Conservation (phyloP, 495 filamentous ascomycete genomes). For the Penicillium alfredii region DNA sequence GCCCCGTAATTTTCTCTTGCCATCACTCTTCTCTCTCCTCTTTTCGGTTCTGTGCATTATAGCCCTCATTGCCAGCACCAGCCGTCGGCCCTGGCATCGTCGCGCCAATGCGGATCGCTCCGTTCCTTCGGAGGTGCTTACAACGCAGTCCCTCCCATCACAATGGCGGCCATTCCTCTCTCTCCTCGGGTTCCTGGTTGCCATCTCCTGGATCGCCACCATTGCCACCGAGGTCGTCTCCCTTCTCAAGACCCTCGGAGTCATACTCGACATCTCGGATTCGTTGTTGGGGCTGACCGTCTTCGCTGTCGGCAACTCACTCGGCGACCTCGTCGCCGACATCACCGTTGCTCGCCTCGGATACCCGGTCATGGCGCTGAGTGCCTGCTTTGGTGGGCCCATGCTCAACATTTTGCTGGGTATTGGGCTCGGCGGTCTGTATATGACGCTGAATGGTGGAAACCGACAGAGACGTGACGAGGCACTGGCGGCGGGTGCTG, state of each 20-base stretch:
- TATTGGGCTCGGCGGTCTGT: conserved; percentile 81
- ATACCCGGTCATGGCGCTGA: conserved; percentile 94
- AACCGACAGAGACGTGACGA: conserved; percentile 14
- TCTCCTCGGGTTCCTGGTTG: conserved; percentile 86
- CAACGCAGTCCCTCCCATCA: conserved; percentile 45
- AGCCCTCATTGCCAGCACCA: conserved; percentile 57
- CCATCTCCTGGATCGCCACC: conserved; percentile 92
- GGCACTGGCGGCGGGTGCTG: conserved; percentile 1
- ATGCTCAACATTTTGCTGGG: conserved; percentile 97
- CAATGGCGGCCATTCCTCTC: conserved; percentile 69
- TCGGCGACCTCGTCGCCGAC: conserved; percentile 92
- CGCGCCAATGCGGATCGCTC: not conserved
- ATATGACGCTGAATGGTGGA: conserved; percentile 58
- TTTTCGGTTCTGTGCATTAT: conserved; percentile 60
- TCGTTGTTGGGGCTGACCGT: conserved; percentile 93
- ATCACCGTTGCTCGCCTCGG: conserved; percentile 89
- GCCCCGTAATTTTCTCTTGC: conserved; percentile 49
- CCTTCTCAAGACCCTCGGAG: conserved; percentile 87
- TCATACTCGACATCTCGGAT: conserved; percentile 89
- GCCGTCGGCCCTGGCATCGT: conserved; percentile 21
- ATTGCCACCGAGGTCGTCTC: conserved; percentile 96
- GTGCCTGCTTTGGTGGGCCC: conserved; percentile 91
- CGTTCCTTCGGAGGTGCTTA: conserved; percentile 1
- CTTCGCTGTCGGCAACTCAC: conserved; percentile 92
- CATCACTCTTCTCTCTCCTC: conserved; percentile 63